Evolutionary conservation across 2,329 filamentous ascomycete genomes (phyloP), one percentile per base, ranked within the genome.

Genomic region (Cryphonectria nitschkei): DNA sequence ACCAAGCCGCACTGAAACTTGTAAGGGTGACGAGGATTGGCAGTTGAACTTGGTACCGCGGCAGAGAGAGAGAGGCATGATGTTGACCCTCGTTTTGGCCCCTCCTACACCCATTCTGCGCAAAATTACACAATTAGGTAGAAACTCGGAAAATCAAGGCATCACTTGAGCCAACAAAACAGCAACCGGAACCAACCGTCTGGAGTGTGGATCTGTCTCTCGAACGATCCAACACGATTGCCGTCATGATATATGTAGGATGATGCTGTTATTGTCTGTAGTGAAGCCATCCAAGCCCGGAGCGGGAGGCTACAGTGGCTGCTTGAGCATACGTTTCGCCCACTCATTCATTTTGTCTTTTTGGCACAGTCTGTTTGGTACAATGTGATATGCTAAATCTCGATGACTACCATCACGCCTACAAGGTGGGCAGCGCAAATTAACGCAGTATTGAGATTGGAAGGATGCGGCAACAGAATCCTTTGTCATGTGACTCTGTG

Each of bases 91-190:
- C 50, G 32, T 62, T 68, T 52, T 56, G 60, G 26, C 26, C 66
- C 65, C 71, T 32, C 46, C 56, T 39, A 46, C 22, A 50, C 56
- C 41, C 66, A 63, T 56, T 68, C 54, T 64, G 69, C 60, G 62
- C 63, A 34, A 68, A 56, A 50, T 39, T 65, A 65, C 65, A 72
- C 65, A 72, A 60, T 39, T 70, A 72, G 62, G 58, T 73, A 73
- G 66, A 69, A 67, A 69, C n/a, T 32, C 61, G 68, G 62, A 68
- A 39, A 72, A 70, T 67, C 71, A 73, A 71, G 69, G 29, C 65
- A 67, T 61, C 39, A 43, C 58, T 69, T 69, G 69, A 71, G 58
- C 65, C 68, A 37, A 71, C 14, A 41, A 22, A 32, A 62, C 19
- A 62, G 19, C 46, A 29, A 29, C 54, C 26, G n/a, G 4, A 29